Conservation (phyloP, 2,329 filamentous ascomycete genomes). For the Trichoderma sp. region DNA sequence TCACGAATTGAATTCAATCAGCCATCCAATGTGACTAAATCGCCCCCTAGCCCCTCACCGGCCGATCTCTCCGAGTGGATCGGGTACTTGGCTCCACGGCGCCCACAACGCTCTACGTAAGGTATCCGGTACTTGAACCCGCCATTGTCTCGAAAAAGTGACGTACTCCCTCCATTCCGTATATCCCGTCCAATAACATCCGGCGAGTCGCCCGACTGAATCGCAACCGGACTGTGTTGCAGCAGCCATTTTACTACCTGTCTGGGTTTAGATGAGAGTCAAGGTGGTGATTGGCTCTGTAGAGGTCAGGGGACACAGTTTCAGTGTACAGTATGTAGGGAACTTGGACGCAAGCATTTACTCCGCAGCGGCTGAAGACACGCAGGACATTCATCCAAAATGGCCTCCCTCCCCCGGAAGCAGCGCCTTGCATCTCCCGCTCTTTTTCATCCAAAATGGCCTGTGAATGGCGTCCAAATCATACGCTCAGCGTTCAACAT, state of each 20-base stretch:
- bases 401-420: background rate
- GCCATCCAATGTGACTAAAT: slow-evolving; percentile 12
- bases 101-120: background rate
- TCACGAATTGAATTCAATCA: background rate
- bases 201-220: background rate
- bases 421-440: background rate
- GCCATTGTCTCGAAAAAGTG: slow-evolving; percentile 9
- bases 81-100: background rate
- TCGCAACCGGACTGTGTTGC: slow-evolving; percentile 3
- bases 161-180: slow-evolving; percentile 15
- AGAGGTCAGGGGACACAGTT: background rate
- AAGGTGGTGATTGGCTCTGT: background rate
- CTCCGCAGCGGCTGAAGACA: slow-evolving; percentile 9
- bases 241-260: slow-evolving; percentile 1
- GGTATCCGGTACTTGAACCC: slow-evolving; percentile 2
- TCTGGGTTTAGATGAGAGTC: background rate
- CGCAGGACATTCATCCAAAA: background rate
- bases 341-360: background rate
- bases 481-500: background rate
- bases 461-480: background rate
- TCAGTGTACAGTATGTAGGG: background rate
- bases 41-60: slow-evolving; percentile 11
- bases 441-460: background rate
- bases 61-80: slow-evolving; percentile 15
- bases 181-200: background rate